Percentiles rank a stretch among this genome's conserved stretches.
Evolutionary conservation across 148 eudicot genomes (phyloP).

Genomic region (Chenopodium album): DNA sequence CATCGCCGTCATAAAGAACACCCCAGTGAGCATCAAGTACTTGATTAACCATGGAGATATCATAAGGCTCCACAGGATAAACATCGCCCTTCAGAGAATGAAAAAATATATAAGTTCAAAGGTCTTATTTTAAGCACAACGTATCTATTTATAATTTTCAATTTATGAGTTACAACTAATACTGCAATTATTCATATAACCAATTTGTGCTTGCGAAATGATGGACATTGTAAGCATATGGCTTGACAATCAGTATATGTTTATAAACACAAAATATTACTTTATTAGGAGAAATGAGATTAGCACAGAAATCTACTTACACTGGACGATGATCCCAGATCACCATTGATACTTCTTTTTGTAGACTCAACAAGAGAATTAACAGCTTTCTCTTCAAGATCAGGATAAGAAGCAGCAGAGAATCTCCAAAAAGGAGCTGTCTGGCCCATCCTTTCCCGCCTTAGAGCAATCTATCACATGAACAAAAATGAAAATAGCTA

Average conservation of each 20-base stretch:
- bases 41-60: conserved; percentile 43
- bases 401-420: conserved; percentile 91
- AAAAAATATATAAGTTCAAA: conserved; percentile 9
- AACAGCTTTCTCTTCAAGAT: conserved; percentile 45
- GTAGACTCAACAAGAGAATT: conserved; percentile 30
- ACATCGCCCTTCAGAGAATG: conserved; percentile 79
- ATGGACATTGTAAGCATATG: background rate
- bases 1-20: conserved; percentile 78
- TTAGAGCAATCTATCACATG: conserved; percentile 67
- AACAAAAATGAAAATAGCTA: conserved; percentile 13
- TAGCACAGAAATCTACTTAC: conserved; percentile 33
- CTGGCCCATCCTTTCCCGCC: conserved; percentile 81
- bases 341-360: conserved; percentile 37
- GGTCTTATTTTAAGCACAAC: conserved; percentile 5
- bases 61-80: conserved; percentile 79
- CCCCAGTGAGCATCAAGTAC: conserved; percentile 99
- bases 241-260: background rate
- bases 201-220: background rate
- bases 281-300: conserved; percentile 4
- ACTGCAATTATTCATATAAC: background rate
- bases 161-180: background rate
- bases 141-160: background rate
- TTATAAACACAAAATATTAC: background rate
- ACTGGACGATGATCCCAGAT: conserved; percentile 33
- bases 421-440: conserved; percentile 94